Base-by-base conservation (phyloP, 768 basidiomycete species). In the Termitomyces sp. region DNA sequence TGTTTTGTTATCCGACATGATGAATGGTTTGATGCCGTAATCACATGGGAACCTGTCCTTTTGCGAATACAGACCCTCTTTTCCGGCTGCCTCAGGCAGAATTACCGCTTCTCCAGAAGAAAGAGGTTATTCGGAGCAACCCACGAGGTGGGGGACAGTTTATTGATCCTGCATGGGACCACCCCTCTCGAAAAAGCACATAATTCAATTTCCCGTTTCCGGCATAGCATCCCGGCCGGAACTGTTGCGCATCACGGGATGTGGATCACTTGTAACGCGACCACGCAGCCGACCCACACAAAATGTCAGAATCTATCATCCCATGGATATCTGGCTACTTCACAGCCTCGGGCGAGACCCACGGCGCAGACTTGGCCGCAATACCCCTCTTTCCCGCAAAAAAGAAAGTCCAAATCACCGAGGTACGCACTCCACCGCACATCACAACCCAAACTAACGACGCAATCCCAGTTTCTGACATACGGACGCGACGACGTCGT, bases 291-390 rank as follows among this genome's bases (percentile, higher is more conserved):
- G 30, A 28, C 56, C 13, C 14, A 35, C n/a, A 11, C 40, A 26
- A 26, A 47, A 78, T 77, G 75, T 65, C 76, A 3, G 69, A 73
- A 33, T 67, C 71, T 32, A 62, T 81, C 26, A 59, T 60, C 6
- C 77, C 85, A 22, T 90, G 88, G 88, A 78, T 90, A 9, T 68
- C 70, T 28, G 65, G 74, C 24, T 83, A 87, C 62, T 65, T 90
- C 45, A 63, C 80, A 26, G 63, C 67, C 8, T 64, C 80, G 13
- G 84, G 81, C 0, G 80, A 85, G 64, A 72, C 71, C 1, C 69
- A 81, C 58, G 87, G 87, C 7, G 78, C 71, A 7, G 71, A 80
- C 38, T 52, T 83, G 14, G 60, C 67, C 9, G 66, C 61, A 0
- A 67, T 75, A 14, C 76, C 78, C 1, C 46, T 55, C 13, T n/a